Evolutionary conservation across 495 filamentous ascomycete species (phyloP), one percentile per base, ranked within the genome.

Genomic region (Tetracladium setigerum): DNA sequence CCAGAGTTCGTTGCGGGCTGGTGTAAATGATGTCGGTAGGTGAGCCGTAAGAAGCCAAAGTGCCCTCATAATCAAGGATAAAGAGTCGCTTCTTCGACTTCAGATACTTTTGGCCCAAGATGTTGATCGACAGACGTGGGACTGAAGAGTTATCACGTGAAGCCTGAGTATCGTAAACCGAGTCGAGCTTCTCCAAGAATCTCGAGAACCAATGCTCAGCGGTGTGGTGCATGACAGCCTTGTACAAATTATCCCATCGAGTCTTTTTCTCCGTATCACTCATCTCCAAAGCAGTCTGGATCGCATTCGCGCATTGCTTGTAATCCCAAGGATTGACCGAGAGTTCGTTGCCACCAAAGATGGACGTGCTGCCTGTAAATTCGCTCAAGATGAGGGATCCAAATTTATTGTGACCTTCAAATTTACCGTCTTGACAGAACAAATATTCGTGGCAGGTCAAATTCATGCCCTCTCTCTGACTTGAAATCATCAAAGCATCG

Each of bases 251-350:
- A 18, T 66, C 68, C 83, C 89, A 95, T 4, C 91, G 77, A 34
- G 71, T 60, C 49, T 79, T 71, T 58, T 85, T 87, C 64, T 95
- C 84, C 30, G 74, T 74, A 32, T 78, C 74, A 13, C 62, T 66
- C 75, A 94, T 89, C 49, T 86, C 83, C 13, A 95, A 70, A 1
- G 90, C 88, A 14, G 70, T 74, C 59, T 82, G 77, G 62, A 96
- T 89, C 14, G 89, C 88, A 5, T 87, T 76, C 33, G 87, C 85
- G 53, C 86, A 91, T 56, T 85, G 79, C 2, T 81, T 75, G 63
- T 95, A 91, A 57, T 95, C 86, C 90, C 90, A 96, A 8, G 90
- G 90, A 58, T 96, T 96, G 46, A 95, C 84, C 7, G 86, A 72
- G 14, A 96, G 74, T 52, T 87, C 78, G 44, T 83, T 75, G 18